Percentiles rank a stretch among this genome's conserved stretches.
phyloP scores from a whole-genome alignment of 2,329 filamentous ascomycete species.

The Colletotrichum chlorophyti region DNA sequence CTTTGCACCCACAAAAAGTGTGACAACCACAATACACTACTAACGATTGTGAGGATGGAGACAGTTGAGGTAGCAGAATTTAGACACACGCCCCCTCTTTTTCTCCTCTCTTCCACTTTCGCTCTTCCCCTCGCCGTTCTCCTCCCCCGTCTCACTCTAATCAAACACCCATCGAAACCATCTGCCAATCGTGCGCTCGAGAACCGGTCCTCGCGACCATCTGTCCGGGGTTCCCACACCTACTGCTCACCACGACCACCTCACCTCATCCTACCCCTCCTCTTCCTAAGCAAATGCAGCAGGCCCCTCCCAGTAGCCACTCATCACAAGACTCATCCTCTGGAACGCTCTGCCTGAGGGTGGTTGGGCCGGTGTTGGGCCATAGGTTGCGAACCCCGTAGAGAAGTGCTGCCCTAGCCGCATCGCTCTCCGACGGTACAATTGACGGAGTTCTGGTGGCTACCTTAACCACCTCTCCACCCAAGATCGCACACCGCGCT shows the following conservation, averaged over 20 bases:
- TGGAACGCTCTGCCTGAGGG: slow-evolving; percentile 19
- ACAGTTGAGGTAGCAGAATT: too few relatives aligned
- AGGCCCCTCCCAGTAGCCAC: slow-evolving; percentile 22
- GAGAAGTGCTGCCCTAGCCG: background rate
- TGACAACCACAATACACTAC: background rate
- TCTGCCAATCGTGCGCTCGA: slow-evolving; percentile 10
- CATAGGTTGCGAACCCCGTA: slow-evolving; percentile 9
- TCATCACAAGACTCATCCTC: slow-evolving; percentile 22
- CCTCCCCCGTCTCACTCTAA: background rate
- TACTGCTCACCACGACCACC: background rate
- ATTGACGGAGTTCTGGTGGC: too few relatives aligned
- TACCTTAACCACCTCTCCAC: too few relatives aligned
- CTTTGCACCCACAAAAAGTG: too few relatives aligned
- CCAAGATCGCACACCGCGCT: too few relatives aligned
- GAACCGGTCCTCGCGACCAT: slow-evolving; percentile 5
- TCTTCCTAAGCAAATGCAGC: slow-evolving; percentile 14
- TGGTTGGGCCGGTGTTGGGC: slow-evolving; percentile 8
- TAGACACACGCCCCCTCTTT: background rate
- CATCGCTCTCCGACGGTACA: background rate
- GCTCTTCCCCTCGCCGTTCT: background rate
- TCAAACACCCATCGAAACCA: background rate
- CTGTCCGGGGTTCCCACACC: slow-evolving; percentile 3
- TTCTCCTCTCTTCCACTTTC: background rate
- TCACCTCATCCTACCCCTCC: background rate
- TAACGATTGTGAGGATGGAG: slow-evolving; percentile 17